Evolutionary conservation across 1,284 basidiomycete genomes (phyloP).

Genomic region (Filobasidium uniguttulatum): DNA sequence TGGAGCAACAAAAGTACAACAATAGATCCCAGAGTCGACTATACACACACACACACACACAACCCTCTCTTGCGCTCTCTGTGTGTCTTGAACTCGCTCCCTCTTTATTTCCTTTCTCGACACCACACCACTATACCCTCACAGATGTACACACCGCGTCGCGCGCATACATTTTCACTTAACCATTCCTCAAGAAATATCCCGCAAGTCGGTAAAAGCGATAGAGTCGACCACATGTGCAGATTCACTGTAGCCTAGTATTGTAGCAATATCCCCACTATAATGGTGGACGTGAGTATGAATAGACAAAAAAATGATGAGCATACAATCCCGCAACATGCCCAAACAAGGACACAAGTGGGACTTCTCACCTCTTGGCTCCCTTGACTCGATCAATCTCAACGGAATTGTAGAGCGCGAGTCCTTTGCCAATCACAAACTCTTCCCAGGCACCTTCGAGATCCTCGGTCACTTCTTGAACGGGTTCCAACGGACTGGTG

Average conservation of each 20-base stretch:
- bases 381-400: conserved; percentile 85
- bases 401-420: conserved; percentile 89
- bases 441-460: conserved; percentile 52
- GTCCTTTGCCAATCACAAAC: conserved; percentile 78
- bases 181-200: too few relatives aligned
- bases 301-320: neutral
- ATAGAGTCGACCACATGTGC: conserved; percentile 94
- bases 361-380: conserved; percentile 62
- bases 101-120: too few relatives aligned
- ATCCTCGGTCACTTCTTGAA: too few relatives aligned
- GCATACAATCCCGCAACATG: conserved; percentile 11
- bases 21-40: too few relatives aligned
- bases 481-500: neutral
- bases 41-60: too few relatives aligned
- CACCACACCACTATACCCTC: too few relatives aligned
- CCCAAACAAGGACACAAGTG: too few relatives aligned
- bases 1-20: too few relatives aligned
- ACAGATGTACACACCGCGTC: too few relatives aligned
- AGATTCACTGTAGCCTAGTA: conserved; percentile 85
- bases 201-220: conserved; percentile 18
- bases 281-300: conserved; percentile 1
- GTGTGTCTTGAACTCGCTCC: too few relatives aligned
- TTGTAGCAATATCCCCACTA: conserved; percentile 64
- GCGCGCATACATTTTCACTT: too few relatives aligned
- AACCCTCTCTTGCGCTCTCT: too few relatives aligned